Percentiles rank a stretch among this genome's conserved stretches.
Conservation (phyloP, 2,329 filamentous ascomycete genomes). For the Cladorrhinum sp. region DNA sequence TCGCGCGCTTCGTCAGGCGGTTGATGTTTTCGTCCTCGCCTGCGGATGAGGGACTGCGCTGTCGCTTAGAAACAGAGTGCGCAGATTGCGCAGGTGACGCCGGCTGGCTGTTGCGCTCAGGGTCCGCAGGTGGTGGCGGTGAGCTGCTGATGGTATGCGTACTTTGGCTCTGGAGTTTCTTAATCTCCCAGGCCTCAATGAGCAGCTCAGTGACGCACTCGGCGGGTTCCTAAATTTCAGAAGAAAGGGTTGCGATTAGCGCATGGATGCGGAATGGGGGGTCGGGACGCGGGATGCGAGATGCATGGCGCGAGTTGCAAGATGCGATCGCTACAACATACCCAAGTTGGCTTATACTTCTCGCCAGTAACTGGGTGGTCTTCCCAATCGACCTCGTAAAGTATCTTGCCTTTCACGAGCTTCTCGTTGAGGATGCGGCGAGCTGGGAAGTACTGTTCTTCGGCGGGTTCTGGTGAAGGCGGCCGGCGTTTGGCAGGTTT, state of each 20-base stretch:
- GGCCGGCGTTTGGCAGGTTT: slow-evolving; percentile 1
- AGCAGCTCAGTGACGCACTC: slow-evolving; percentile 30
- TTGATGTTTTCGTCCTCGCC: slow-evolving; percentile 1
- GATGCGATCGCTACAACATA: slow-evolving; percentile 28
- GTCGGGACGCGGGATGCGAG: not conserved
- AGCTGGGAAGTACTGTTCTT: slow-evolving; percentile 18
- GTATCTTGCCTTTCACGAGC: slow-evolving; percentile 27
- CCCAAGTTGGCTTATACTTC: slow-evolving; percentile 51
- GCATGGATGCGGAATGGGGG: not conserved
- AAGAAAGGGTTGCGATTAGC: not conserved
- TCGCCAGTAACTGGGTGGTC: slow-evolving; percentile 49
- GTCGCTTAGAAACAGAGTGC: slow-evolving; percentile 6
- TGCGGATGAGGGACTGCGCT: not conserved
- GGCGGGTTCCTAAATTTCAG: slow-evolving; percentile 27
- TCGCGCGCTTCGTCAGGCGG: not conserved
- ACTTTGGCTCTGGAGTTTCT: slow-evolving; percentile 17
- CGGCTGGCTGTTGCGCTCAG: slow-evolving; percentile 13
- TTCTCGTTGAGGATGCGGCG: slow-evolving; percentile 40
- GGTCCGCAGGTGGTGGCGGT: not conserved
- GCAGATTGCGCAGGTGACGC: slow-evolving; percentile 5
- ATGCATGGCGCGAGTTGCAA: not conserved
- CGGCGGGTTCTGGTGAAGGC: not conserved
- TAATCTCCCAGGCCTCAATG: slow-evolving; percentile 30
- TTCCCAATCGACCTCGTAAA: slow-evolving; percentile 58
- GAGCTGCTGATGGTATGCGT: not conserved